Evolutionary conservation across 352 stramenopile species (phyloP).

Genomic region (Aphanomyces invadans): DNA sequence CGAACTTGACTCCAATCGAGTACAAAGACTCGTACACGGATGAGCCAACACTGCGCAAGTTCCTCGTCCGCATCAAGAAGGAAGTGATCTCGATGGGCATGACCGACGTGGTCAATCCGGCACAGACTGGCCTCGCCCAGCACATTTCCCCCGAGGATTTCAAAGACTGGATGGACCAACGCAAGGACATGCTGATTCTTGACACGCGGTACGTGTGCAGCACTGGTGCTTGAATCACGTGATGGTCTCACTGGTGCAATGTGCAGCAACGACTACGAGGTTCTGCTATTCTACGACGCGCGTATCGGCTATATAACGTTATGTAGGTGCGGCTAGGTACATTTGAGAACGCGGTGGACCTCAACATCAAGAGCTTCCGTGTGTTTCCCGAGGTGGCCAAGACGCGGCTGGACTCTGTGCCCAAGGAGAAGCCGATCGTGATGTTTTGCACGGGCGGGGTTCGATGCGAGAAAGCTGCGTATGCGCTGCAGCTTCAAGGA

Average conservation of each 20-base stretch:
- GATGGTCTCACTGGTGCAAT: too few species aligned
- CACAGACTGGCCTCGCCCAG: conserved; percentile 37
- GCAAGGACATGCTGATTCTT: conserved; percentile 59
- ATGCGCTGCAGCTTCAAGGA: conserved; percentile 47
- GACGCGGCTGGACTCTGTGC: conserved; percentile 36
- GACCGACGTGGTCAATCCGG: conserved; percentile 35
- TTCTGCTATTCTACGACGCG: too few species aligned
- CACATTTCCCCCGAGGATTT: conserved; percentile 62
- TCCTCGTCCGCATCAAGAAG: conserved; percentile 67
- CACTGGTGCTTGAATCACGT: too few species aligned
- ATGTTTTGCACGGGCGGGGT: conserved; percentile 77
- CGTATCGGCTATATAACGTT: not conserved
- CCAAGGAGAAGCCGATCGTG: conserved; percentile 66
- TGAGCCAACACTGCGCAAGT: conserved; percentile 47
- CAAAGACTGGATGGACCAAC: conserved; percentile 49
- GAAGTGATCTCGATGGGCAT: conserved; percentile 79
- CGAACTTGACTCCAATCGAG: conserved; percentile 36
- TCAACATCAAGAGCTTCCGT: conserved; percentile 67
- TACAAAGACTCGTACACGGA: conserved; percentile 61
- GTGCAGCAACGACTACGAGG: conserved; percentile 66
- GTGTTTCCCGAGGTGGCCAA: conserved; percentile 42
- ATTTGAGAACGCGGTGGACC: conserved; percentile 58
- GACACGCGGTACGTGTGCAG: conserved; percentile 68
- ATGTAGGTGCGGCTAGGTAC: conserved; percentile 46
- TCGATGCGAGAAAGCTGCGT: conserved; percentile 66